Evolutionary conservation across 352 stramenopile species (phyloP).

Genomic region (Globisporangium lucens): DNA sequence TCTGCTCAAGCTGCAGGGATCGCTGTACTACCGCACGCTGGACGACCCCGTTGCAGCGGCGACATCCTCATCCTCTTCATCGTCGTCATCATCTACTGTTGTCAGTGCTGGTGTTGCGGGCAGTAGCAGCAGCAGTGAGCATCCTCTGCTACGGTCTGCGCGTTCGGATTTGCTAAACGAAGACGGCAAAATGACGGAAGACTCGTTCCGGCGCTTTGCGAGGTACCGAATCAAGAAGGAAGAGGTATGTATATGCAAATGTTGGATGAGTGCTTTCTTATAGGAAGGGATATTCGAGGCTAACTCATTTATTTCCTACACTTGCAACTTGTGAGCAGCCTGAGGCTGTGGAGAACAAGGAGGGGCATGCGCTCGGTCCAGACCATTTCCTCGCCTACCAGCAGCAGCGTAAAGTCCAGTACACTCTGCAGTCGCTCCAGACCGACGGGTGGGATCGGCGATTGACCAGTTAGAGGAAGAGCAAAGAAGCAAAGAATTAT

Average conservation of each 20-base stretch:
- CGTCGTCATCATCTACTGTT: neutral
- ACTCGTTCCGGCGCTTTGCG: slow-evolving; percentile 65
- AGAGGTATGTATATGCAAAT: slow-evolving; percentile 27
- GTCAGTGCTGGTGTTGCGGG: neutral
- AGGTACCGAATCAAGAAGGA: slow-evolving; percentile 64
- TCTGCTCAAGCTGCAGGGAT: slow-evolving; percentile 59
- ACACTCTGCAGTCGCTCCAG: slow-evolving; percentile 55
- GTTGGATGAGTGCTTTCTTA: too few relatives aligned
- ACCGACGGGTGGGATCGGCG: slow-evolving; percentile 35
- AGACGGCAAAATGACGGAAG: slow-evolving; percentile 58
- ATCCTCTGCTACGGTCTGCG: neutral
- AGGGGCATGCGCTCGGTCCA: slow-evolving; percentile 22
- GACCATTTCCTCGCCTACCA: slow-evolving; percentile 70
- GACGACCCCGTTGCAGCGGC: slow-evolving; percentile 15
- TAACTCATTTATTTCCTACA: neutral
- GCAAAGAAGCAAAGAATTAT: neutral
- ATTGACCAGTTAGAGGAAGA: slow-evolving; percentile 21
- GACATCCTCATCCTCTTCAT: neutral
- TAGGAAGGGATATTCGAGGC: neutral
- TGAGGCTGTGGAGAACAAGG: slow-evolving; percentile 18
- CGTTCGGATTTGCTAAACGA: slow-evolving; percentile 38
- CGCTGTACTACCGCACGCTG: slow-evolving; percentile 58
- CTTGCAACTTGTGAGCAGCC: slow-evolving; percentile 11
- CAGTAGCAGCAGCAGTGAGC: neutral
- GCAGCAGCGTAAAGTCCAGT: slow-evolving; percentile 48